Evolutionary conservation across 805 yeast species (phyloP).

Genomic region (Yueomyces sp.): DNA sequence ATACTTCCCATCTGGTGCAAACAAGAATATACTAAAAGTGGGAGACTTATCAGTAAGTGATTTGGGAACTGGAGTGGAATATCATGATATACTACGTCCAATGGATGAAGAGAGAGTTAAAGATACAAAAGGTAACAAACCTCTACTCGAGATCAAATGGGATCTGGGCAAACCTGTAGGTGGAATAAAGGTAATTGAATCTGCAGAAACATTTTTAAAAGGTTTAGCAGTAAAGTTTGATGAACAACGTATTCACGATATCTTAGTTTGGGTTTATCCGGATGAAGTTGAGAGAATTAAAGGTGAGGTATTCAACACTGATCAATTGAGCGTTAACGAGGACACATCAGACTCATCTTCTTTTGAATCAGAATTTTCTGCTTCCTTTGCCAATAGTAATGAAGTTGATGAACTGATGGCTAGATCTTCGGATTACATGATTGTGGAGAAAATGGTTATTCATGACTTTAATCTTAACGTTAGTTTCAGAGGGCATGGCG

Average conservation of each 20-base stretch:
- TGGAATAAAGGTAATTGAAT: conserved; percentile 64
- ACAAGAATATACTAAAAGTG: conserved; percentile 43
- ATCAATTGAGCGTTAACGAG: neutral
- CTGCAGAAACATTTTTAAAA: conserved; percentile 41
- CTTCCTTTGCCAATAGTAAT: neutral
- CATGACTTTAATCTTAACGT: conserved; percentile 41
- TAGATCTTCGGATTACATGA: conserved; percentile 61
- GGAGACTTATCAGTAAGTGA: conserved; percentile 57
- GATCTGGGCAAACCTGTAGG: conserved; percentile 69
- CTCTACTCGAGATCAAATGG: conserved; percentile 33
- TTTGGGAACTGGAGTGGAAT: conserved; percentile 39
- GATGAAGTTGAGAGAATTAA: neutral
- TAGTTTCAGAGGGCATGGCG: conserved; percentile 67
- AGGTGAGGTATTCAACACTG: no score
- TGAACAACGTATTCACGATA: conserved; percentile 23
- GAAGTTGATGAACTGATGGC: conserved; percentile 53
- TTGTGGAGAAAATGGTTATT: conserved; percentile 47
- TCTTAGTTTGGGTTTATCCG: neutral
- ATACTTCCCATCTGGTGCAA: conserved; percentile 55
- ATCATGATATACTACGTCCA: conserved; percentile 59
- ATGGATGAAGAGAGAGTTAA: conserved; percentile 9
- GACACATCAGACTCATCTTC: neutral
- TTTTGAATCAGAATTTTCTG: neutral
- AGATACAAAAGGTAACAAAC: conserved; percentile 1
- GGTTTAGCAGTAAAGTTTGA: conserved; percentile 67